phyloP scores from a whole-genome alignment of 345 rosid genomes.

The Draba incana region DNA sequence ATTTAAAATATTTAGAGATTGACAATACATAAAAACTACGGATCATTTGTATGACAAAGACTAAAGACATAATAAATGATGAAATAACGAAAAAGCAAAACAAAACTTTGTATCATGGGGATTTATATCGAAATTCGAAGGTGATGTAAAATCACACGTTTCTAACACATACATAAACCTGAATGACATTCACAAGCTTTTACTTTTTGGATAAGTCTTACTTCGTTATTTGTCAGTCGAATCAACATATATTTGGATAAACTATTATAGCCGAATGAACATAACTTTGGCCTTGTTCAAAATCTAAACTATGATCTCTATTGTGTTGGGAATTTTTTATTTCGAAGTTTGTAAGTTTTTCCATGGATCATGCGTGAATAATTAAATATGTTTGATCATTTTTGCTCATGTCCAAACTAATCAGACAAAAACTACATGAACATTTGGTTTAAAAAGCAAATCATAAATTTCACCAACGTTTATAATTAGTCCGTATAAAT shows the following conservation, averaged over 20 bases:
- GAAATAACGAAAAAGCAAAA: background rate
- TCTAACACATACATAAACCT: conserved; percentile 20
- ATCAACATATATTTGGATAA: background rate
- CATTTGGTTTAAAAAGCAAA: too few relatives aligned
- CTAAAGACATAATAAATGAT: conserved; percentile 1
- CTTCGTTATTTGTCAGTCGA: background rate
- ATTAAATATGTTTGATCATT: too few relatives aligned
- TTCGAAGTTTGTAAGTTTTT: too few relatives aligned
- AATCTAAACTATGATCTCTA: too few relatives aligned
- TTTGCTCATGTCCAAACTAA: too few relatives aligned
- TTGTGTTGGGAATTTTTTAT: too few relatives aligned
- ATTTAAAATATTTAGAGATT: background rate
- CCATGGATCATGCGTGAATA: too few relatives aligned
- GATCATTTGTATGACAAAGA: conserved; percentile 14
- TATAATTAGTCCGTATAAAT: too few relatives aligned
- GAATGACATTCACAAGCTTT: background rate
- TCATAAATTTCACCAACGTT: too few relatives aligned
- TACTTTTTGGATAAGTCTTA: background rate
- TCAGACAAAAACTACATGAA: too few relatives aligned
- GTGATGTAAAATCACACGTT: conserved; percentile 21
- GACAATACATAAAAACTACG: background rate
- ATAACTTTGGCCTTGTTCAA: too few relatives aligned
- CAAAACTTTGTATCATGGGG: conserved; percentile 1
- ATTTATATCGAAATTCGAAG: background rate
- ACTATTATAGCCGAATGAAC: background rate